Evolutionary conservation across 139 green algal genomes (phyloP).

Genomic region (Raphidocelis subcapitata): DNA sequence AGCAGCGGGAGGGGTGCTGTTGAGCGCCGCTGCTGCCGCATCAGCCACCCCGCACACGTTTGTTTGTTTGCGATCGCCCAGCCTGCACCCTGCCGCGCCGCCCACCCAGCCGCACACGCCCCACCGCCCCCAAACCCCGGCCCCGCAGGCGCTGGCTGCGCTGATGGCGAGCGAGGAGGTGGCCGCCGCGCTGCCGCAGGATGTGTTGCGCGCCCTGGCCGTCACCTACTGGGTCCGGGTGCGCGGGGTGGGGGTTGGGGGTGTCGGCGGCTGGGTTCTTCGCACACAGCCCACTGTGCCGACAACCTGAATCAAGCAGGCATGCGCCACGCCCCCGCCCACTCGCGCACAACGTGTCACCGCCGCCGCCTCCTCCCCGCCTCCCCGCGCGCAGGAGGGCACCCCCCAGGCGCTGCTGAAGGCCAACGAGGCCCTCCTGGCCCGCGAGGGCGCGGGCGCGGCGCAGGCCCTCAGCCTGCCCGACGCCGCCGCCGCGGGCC

Average conservation of each 20-base stretch:
- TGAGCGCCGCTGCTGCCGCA: too few species aligned
- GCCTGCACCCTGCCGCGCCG: too few species aligned
- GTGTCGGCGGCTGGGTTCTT: too few species aligned
- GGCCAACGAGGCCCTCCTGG: constrained; percentile 15
- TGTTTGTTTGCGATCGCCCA: too few species aligned
- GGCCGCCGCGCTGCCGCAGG: constrained; percentile 7
- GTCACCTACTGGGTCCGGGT: constrained; percentile 26
- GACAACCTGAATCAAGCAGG: too few species aligned
- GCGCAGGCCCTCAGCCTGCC: constrained; percentile 12
- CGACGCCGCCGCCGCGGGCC: neutral
- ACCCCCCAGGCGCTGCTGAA: constrained; percentile 7
- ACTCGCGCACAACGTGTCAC: neutral
- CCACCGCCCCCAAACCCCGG: too few species aligned
- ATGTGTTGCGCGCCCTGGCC: constrained; percentile 4
- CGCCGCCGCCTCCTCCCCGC: neutral
- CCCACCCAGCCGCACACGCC: too few species aligned
- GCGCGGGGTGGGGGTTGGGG: neutral
- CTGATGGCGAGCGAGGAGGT: constrained; percentile 9
- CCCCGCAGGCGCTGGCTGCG: neutral
- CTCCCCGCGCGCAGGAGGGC: constrained; percentile 4
- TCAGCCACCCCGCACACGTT: too few species aligned
- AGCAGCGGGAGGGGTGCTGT: too few species aligned
- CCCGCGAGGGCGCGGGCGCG: neutral
- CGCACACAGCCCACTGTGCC: too few species aligned
- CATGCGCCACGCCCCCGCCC: neutral